Evolutionary conservation across 2,329 filamentous ascomycete species (phyloP), one percentile per base, ranked within the genome.

Genomic region (Kalmusia sp.): DNA sequence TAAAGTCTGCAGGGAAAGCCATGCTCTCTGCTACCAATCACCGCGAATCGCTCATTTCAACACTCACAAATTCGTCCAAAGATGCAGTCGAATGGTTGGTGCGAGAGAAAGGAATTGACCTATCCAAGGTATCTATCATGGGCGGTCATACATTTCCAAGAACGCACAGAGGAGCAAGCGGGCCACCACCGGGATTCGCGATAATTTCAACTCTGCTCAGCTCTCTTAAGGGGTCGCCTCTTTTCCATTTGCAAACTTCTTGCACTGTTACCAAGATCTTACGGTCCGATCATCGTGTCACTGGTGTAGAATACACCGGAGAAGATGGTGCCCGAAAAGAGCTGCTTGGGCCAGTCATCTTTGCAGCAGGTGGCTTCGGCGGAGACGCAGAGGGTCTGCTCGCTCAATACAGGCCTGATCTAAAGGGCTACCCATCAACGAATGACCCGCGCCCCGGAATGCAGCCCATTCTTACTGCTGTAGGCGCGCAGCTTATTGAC

Each of bases 351-450:
- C 80, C 83, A 0, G 84, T 88, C 0, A 75, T 89, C 4, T 86
- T 88, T 51, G 81, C 86, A 0, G 77, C 78, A 0, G 86, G 86
- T 6, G 86, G 86, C 0, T 89, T 89, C 53, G 85, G 80, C 0
- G 86, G 86, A 9, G 86, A 88, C 63, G 79, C 83, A 2, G 68
- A 79, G 19, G 86, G 86, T 0, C 64, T 87, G 33, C 68, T 88
- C 1, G 78, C 80, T 1, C 67, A 76, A 37, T 82, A 87, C 67
- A 78, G 85, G 0, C 84, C 84, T 0, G 86, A 88, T 61, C 76
- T 88, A 0, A 76, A 76, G 2, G 82, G 83, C 0, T 78, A 85
- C 7, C 85, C 86, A 0, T 87, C 85, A 0, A 88, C 86, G 1
- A 88, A 88, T 58, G 84, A 88, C 11, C 78, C 82, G 1, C 72